A percentile compares a stretch with the other conserved stretches of the same genome.
Conservation (phyloP, 2,329 filamentous ascomycete genomes). For the Diplodia corticola region DNA sequence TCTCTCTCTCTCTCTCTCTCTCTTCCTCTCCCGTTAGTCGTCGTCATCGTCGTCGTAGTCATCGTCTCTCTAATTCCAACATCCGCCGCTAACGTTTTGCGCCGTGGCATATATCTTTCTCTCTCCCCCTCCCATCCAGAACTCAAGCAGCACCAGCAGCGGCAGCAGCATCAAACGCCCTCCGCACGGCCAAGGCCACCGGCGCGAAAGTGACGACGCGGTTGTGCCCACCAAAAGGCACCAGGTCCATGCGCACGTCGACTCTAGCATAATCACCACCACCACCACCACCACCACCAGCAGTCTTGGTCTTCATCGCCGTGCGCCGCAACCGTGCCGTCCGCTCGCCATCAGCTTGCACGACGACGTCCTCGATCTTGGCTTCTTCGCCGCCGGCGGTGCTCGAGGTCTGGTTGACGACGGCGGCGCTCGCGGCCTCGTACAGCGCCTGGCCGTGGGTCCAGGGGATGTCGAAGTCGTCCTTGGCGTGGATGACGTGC, state of each 20-base stretch:
- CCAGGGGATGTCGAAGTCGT: constrained; percentile 82
- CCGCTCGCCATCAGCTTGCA: constrained; percentile 18
- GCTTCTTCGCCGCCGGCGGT: constrained; percentile 33
- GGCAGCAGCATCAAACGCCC: constrained; percentile 56
- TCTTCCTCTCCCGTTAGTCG: background rate
- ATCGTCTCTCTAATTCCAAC: no score
- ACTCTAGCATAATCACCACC: no score
- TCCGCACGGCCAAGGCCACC: constrained; percentile 64
- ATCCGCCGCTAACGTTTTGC: no score
- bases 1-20: background rate
- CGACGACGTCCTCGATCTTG: constrained; percentile 15
- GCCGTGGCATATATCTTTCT: background rate
- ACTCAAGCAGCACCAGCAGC: background rate
- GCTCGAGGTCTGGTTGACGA: constrained; percentile 15
- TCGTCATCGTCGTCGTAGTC: no score
- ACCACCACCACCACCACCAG: no score
- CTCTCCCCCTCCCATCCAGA: background rate
- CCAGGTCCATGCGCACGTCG: constrained; percentile 44
- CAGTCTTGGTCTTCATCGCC: no score
- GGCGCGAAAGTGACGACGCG: constrained; percentile 65
- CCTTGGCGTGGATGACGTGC: constrained; percentile 73
- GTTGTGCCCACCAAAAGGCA: constrained; percentile 61
- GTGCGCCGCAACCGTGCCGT: constrained; percentile 31
- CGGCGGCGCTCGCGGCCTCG: constrained; percentile 28
- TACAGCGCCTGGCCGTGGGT: constrained; percentile 55